A percentile compares a stretch with the other conserved stretches of the same genome.
phyloP scores from a whole-genome alignment of 148 eudicot species.

The Rheum nobile region DNA sequence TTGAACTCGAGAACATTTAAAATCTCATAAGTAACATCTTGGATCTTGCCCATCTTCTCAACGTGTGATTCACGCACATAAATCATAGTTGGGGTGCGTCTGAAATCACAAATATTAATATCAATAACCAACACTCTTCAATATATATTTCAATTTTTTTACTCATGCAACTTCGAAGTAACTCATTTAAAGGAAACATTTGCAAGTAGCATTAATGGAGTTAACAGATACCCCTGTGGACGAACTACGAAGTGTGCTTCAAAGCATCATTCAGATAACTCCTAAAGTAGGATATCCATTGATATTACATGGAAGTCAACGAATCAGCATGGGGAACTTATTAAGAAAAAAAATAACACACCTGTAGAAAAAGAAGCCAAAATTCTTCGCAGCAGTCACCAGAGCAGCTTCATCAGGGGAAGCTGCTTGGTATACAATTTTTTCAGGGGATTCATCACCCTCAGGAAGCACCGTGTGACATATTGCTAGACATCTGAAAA shows the following conservation, averaged over 20 bases:
- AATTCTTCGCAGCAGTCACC: slow-evolving; percentile 92
- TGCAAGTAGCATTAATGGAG: background rate
- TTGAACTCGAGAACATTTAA: slow-evolving; percentile 95
- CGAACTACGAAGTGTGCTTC: background rate
- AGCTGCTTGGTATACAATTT: slow-evolving; percentile 88
- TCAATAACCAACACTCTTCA: background rate
- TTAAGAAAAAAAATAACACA: slow-evolving; percentile 1
- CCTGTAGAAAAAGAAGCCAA: slow-evolving; percentile 99
- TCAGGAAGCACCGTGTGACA: slow-evolving; percentile 99
- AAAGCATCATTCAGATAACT: background rate
- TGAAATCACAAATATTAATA: slow-evolving; percentile 19
- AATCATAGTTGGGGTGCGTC: slow-evolving; percentile 91
- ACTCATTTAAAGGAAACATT: background rate
- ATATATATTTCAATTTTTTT: background rate
- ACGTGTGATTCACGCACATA: slow-evolving; percentile 93
- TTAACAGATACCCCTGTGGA: background rate
- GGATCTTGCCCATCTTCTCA: slow-evolving; percentile 79
- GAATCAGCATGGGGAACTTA: background rate
- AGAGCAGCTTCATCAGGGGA: slow-evolving; percentile 99
- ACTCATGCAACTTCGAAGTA: background rate
- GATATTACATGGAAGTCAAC: background rate
- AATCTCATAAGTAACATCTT: slow-evolving; percentile 82
- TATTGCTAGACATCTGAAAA: slow-evolving; percentile 96
- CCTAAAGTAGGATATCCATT: background rate
- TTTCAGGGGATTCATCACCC: slow-evolving; percentile 93